These are phyloP conservation scores for Botrytis paeoniae DNA, from an alignment of 2,329 filamentous ascomycete genomes.

Conservation along the genomic window DNA sequence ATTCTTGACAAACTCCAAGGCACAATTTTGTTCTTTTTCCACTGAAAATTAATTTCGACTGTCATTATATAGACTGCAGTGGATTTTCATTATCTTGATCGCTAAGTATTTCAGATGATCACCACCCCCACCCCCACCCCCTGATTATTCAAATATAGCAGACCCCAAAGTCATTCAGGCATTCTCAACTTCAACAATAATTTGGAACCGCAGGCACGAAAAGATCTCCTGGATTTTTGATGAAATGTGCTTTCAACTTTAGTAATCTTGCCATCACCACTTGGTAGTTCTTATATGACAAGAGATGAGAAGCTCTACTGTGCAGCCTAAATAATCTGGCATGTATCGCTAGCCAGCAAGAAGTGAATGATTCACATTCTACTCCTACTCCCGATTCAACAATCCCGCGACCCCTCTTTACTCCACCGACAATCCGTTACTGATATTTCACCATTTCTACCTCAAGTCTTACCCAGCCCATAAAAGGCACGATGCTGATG, in stretches of 20 bases:
- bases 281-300: background rate
- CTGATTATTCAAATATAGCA: background rate
- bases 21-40: background rate
- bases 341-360: no score
- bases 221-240: background rate
- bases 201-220: background rate
- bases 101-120: background rate
- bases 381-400: no score
- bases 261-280: background rate
- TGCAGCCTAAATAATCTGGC: background rate
- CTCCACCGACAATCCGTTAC: no score
- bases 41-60: background rate
- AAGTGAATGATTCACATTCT: no score
- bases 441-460: no score
- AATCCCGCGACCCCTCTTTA: no score
- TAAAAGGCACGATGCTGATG: no score
- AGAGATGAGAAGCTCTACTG: background rate
- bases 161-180: background rate
- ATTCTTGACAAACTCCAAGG: background rate
- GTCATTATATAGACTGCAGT: background rate
- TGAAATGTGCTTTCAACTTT: background rate
- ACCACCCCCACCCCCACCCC: fast-evolving
- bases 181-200: background rate
- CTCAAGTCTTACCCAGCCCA: no score
- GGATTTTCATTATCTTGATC: background rate